phyloP scores from a whole-genome alignment of 2,329 filamentous ascomycete species.

The Sphaceloma murrayae region DNA sequence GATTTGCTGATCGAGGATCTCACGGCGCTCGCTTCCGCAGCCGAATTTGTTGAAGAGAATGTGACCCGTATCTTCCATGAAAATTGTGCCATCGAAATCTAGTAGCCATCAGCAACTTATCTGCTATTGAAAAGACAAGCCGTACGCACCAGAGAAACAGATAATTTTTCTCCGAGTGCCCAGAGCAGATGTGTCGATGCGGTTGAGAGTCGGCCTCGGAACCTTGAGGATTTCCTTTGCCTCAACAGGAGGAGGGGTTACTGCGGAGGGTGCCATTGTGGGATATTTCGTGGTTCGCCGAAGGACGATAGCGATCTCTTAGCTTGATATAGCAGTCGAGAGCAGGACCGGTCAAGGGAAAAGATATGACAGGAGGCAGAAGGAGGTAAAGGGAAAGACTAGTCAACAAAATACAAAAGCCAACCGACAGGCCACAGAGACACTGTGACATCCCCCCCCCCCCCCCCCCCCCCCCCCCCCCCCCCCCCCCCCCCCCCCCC shows the following conservation, averaged over 20 bases:
- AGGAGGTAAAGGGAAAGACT: conserved; percentile 8
- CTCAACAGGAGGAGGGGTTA: conserved; percentile 25
- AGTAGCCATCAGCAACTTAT: conserved; percentile 18
- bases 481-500: too few species aligned
- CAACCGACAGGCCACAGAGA: conserved; percentile 12
- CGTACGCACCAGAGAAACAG: conserved; percentile 45
- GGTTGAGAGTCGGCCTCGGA: conserved; percentile 20
- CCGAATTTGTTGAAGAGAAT: conserved; percentile 58
- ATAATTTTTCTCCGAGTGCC: conserved; percentile 48
- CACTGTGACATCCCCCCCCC: conserved; percentile 15
- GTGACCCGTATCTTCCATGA: conserved; percentile 55
- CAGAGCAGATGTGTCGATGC: conserved; percentile 22
- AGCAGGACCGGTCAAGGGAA: conserved; percentile 8
- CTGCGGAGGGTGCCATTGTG: conserved; percentile 27
- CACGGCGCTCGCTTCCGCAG: conserved; percentile 48
- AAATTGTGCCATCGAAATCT: conserved; percentile 66
- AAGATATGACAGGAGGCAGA: background rate
- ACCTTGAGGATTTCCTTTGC: conserved; percentile 22
- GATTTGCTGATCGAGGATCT: conserved; percentile 54
- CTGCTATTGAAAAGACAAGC: conserved; percentile 13
- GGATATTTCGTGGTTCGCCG: background rate
- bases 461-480: too few species aligned
- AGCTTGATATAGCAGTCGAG: too few species aligned
- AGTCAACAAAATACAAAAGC: conserved; percentile 14
- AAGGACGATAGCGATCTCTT: too few species aligned